Evolutionary conservation across 495 filamentous ascomycete species (phyloP).

Genomic region (Schizothecium vesticola): DNA sequence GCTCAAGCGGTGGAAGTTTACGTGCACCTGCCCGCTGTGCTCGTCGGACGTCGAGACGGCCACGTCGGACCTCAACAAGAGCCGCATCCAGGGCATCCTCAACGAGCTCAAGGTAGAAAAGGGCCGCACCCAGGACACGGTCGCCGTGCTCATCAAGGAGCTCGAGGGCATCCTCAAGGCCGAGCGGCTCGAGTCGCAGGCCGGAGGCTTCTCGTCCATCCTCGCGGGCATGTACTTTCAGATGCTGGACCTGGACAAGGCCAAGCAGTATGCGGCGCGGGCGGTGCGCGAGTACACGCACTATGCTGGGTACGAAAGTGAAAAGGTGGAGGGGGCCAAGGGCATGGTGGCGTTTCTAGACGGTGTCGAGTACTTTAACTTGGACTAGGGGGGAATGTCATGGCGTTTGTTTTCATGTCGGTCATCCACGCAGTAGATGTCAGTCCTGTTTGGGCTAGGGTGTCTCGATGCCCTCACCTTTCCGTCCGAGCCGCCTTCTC

Average conservation of each 20-base stretch:
- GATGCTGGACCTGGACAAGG: slow-evolving; percentile 1
- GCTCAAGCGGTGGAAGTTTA: slow-evolving; percentile 4
- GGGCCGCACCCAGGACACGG: background rate
- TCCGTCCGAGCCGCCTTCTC: background rate
- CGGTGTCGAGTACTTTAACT: background rate
- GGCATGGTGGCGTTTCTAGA: background rate
- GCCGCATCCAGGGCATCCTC: slow-evolving; percentile 4
- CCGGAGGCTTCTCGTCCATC: slow-evolving; percentile 1
- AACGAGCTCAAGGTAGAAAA: background rate
- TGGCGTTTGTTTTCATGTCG: background rate
- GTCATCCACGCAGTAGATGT: background rate
- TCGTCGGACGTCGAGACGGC: background rate
- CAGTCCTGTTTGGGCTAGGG: no score
- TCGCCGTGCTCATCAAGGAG: background rate
- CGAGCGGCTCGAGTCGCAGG: background rate
- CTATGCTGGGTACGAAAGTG: slow-evolving; percentile 4
- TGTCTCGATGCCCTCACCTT: background rate
- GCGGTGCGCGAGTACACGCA: background rate
- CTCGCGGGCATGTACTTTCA: background rate
- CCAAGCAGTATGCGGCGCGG: background rate
- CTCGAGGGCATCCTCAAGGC: background rate
- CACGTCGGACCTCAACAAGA: slow-evolving; percentile 7
- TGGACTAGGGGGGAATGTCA: background rate
- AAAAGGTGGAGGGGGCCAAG: background rate
- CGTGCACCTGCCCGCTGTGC: slow-evolving; percentile 9